Base-by-base conservation (phyloP, 2,329 filamentous ascomycete genomes). In the Westerdykella sp. region DNA sequence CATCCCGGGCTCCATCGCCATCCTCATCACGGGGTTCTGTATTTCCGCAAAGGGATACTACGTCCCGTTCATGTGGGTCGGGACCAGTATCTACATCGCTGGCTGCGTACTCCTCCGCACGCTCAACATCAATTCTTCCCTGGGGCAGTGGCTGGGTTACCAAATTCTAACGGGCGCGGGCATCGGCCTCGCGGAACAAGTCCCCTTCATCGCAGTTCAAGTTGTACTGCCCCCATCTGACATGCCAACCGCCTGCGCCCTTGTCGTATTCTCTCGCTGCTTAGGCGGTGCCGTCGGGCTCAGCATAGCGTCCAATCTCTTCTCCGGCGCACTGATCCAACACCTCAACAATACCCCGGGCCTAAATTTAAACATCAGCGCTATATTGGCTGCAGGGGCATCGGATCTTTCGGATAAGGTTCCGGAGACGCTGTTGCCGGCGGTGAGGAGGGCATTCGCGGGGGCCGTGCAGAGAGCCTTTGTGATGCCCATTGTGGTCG, bases 131-230 rank as follows among this genome's bases (percentile, higher is more conserved):
- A 49, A 53, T 30, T 69, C 71, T 3, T 49, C 65, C 0, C 56
- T 59, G 0, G 58, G 50, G 2, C 57, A 65, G 25, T 76, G 72
- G 73, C 69, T 75, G 16, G 73, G 73, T 7, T 76, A 70, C 53
- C 71, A 77, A 42, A 59, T 71, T 4, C 46, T 77, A 2, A 45
- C 66, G 4, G 74, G 73, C 15, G 56, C 68, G 3, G 70, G 73
- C 3, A 55, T 70, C 11, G 74, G 73, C 4, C 49, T 69, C 7
- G 55, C 54, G 18, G 56, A 71, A n/a, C 69, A 73, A 39, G 60
- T 70, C 32, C 64, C 63, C 10, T 63, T 68, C 44, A 67, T 71
- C 34, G 61, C 65, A 10, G 67, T 62, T 5, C 70, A 74, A 40
- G 63, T 62, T 2, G 49, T 60, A 2, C 61, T 70, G 0, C 41